phyloP scores from a whole-genome alignment of 2,329 filamentous ascomycete species.

The Trichoderma sp. region DNA sequence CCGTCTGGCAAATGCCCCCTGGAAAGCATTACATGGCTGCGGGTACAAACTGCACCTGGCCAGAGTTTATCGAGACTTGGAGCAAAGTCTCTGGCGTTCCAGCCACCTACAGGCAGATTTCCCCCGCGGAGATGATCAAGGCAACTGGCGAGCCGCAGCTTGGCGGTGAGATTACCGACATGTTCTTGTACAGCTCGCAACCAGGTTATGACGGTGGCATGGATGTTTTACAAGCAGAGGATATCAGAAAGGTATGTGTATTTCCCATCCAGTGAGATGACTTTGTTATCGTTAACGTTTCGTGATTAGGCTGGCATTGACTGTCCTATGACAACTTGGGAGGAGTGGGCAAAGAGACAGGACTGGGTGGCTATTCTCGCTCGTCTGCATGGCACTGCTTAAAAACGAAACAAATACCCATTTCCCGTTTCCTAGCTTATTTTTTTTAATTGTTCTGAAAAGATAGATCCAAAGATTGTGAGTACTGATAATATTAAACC shows the following conservation, averaged over 20 bases:
- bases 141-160: constrained; percentile 39
- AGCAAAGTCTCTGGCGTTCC: constrained; percentile 35
- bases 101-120: constrained; percentile 40
- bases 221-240: constrained; percentile 42
- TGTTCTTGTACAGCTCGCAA: constrained; percentile 48
- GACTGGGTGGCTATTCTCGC: constrained; percentile 34
- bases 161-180: constrained; percentile 44
- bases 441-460: background rate
- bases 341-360: constrained; percentile 37
- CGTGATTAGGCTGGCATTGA: constrained; percentile 41
- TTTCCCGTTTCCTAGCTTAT: background rate
- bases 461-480: background rate
- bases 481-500: background rate
- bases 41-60: constrained; percentile 46
- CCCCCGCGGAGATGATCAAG: constrained; percentile 41
- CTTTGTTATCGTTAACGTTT: background rate
- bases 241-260: constrained; percentile 42
- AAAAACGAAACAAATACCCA: background rate
- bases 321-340: constrained; percentile 42
- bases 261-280: background rate
- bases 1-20: constrained; percentile 48
- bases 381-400: background rate
- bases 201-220: constrained; percentile 51
- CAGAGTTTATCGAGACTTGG: constrained; percentile 46
- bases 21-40: constrained; percentile 50